phyloP scores from a whole-genome alignment of 2,329 filamentous ascomycete species.

The Aspergillus sp. region DNA sequence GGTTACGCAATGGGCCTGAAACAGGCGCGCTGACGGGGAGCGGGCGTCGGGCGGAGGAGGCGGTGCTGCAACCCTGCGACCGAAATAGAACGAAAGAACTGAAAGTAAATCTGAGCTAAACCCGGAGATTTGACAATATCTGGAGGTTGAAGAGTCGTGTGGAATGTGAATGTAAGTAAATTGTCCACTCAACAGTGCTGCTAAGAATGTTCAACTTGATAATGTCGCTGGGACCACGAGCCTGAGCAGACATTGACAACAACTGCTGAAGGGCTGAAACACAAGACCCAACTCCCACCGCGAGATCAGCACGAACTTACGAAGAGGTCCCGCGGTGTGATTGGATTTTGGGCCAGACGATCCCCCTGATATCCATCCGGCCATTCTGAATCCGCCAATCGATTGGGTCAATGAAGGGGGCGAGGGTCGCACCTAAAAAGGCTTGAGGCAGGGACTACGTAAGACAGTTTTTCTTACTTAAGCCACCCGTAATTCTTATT shows the following conservation, averaged over 20 bases:
- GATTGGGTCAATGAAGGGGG: background rate
- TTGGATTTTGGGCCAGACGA: conserved; percentile 4
- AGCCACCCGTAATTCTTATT: background rate
- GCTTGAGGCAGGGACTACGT: background rate
- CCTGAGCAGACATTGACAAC: background rate
- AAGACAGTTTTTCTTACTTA: background rate
- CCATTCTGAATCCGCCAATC: conserved; percentile 2
- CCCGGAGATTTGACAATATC: background rate
- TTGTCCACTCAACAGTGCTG: background rate
- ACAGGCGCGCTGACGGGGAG: conserved; percentile 8
- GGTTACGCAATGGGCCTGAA: conserved; percentile 14
- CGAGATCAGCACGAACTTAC: background rate
- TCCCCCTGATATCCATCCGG: conserved; percentile 1
- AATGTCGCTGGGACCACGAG: background rate
- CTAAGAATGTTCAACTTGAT: background rate
- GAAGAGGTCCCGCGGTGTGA: background rate
- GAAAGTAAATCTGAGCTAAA: background rate
- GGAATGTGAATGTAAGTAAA: background rate
- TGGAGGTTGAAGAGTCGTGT: background rate
- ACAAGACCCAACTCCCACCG: background rate
- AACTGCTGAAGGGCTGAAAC: background rate
- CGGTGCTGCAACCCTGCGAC: conserved; percentile 10
- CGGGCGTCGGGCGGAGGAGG: conserved; percentile 10
- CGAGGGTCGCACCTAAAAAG: background rate
- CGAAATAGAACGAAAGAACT: background rate